Evolutionary conservation across 2,329 filamentous ascomycete species (phyloP), one percentile per base, ranked within the genome.

Genomic region (Penicillium sp.): DNA sequence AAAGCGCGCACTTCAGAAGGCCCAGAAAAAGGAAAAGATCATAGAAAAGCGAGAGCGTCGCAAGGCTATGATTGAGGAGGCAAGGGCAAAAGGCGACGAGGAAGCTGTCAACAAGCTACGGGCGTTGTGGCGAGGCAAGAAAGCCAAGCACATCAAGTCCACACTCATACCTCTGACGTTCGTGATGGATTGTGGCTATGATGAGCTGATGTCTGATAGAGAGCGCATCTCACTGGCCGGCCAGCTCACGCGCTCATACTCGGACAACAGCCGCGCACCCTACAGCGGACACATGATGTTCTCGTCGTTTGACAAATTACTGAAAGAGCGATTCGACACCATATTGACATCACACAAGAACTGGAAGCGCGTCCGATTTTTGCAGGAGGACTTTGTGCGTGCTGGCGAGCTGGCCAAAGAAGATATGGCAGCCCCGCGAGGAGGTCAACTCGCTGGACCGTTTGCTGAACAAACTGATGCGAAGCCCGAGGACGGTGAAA

Each of bases 121-220:
- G 50, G 68, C 70, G 54, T 46, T 59, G 49, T 62, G 65, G 55
- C 56, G 62, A 44, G 53, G 62, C 38, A 58, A 56, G 6, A 61
- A 66, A 52, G 60, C 66, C 35, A 64, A 66, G 48, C 60, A 65
- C 39, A 62, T 60, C 51, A 72, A 65, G 21, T 75, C 80, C 4
- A 76, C 79, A 46, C 82, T 85, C 53, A 81, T 95, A 0, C 91
- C 92, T 2, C 77, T 97, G 23, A 84, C 90, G 0, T 78, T 99
- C 61, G 80, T 99, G 56, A 78, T 99, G 59, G 94, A 99, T 76
- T 97, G 93, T 75, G 86, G 89, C 62, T 99, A 95, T 70, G 92
- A 99, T 71, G 80, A 89, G 40, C 83, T 92, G 68, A 99, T 99
- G 94, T 81, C 81, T 48, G 89, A 93, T 37, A 88, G 89, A 63